Evolutionary conservation across 768 basidiomycete genomes (phyloP).

Genomic region (Amanita subjunquillea): DNA sequence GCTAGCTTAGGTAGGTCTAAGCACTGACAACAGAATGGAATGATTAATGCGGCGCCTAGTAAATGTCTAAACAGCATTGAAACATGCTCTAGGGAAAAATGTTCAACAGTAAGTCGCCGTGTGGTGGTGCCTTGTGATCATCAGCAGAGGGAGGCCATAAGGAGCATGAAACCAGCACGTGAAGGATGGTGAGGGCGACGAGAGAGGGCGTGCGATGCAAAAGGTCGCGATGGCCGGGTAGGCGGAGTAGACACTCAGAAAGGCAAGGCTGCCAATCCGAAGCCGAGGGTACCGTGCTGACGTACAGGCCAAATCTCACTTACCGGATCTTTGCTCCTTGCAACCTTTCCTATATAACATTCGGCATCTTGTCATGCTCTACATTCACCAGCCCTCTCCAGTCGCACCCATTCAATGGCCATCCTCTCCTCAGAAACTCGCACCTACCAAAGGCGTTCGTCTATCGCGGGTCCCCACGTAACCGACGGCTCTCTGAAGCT

Average conservation of each 20-base stretch:
- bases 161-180: background rate
- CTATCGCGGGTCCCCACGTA: slow-evolving; percentile 13
- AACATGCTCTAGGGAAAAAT: background rate
- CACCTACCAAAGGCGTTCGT: slow-evolving; percentile 18
- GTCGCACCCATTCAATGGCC: slow-evolving; percentile 14
- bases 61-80: background rate
- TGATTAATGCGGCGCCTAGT: background rate
- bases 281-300: background rate
- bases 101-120: background rate
- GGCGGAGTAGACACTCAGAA: background rate
- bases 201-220: background rate
- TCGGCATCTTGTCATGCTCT: slow-evolving; percentile 1
- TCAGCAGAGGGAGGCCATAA: background rate
- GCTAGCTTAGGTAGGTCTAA: background rate
- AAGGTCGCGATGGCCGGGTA: slow-evolving; percentile 1
- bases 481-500: slow-evolving; percentile 15
- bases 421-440: slow-evolving; percentile 20
- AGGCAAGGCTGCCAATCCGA: background rate
- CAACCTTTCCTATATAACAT: slow-evolving; percentile 1
- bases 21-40: background rate
- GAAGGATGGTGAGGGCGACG: background rate
- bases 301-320: background rate
- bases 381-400: background rate
- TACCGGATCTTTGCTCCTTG: background rate
- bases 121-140: background rate